Evolutionary conservation across 352 stramenopile genomes (phyloP).

Genomic region (Globisporangium canariense): DNA sequence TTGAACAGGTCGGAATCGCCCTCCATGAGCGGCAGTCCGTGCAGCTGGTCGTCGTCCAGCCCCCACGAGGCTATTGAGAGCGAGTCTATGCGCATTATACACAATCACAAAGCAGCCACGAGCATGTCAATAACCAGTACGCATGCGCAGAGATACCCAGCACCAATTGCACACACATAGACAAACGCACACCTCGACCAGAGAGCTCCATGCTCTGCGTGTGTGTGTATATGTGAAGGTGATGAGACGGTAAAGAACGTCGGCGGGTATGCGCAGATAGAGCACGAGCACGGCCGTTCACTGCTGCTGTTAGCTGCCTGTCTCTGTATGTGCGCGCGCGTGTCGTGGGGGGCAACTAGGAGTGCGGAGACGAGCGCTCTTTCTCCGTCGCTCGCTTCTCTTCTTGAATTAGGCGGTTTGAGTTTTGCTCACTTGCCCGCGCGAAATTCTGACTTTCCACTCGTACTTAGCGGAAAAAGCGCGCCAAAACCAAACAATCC

Average conservation of each 20-base stretch:
- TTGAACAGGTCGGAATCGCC: constrained; percentile 28
- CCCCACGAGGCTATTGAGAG: constrained; percentile 29
- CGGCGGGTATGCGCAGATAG: neutral
- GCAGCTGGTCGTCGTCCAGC: constrained; percentile 53
- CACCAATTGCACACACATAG: neutral
- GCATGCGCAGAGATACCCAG: neutral
- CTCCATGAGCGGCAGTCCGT: constrained; percentile 24
- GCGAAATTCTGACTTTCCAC: neutral
- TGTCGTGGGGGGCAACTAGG: neutral
- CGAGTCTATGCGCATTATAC: constrained; percentile 28
- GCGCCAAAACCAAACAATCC: constrained; percentile 30
- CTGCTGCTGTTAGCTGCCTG: too few relatives aligned
- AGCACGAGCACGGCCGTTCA: neutral
- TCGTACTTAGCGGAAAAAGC: constrained; percentile 26
- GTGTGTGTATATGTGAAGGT: neutral
- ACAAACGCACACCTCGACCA: constrained; percentile 10
- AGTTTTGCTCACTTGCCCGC: neutral
- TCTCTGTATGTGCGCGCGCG: neutral
- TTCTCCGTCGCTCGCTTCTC: constrained; percentile 1
- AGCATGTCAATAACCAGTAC: constrained; percentile 7
- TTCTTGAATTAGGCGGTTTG: constrained; percentile 7
- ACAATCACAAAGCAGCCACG: constrained; percentile 16
- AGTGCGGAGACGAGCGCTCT: neutral
- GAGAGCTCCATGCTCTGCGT: constrained; percentile 15
- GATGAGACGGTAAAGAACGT: neutral